Evolutionary conservation across 208 protist species (phyloP).

Genomic region (Angomonas deanei): DNA sequence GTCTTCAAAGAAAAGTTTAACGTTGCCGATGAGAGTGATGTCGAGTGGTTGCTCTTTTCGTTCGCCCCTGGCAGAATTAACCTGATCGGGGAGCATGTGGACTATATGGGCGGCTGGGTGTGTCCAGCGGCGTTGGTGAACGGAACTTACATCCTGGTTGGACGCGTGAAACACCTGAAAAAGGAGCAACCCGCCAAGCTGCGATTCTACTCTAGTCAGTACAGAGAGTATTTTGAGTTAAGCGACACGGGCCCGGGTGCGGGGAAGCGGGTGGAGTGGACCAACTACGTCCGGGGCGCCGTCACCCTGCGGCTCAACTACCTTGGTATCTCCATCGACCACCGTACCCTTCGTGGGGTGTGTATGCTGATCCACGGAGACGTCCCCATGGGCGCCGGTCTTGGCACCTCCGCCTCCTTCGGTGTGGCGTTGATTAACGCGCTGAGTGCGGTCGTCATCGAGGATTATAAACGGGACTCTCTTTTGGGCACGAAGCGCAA

Average conservation of each 20-base stretch:
- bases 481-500: slow-evolving; percentile 12
- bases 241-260: slow-evolving; percentile 10
- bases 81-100: slow-evolving; percentile 89
- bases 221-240: slow-evolving; percentile 50
- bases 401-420: slow-evolving; percentile 85
- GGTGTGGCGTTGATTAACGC: slow-evolving; percentile 57
- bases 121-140: slow-evolving; percentile 62
- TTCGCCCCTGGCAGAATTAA: slow-evolving; percentile 87
- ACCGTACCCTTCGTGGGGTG: slow-evolving; percentile 32
- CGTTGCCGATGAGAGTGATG: slow-evolving; percentile 31
- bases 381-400: slow-evolving; percentile 76
- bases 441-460: slow-evolving; percentile 32
- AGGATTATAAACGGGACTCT: slow-evolving; percentile 23
- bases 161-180: slow-evolving; percentile 45
- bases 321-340: slow-evolving; percentile 33
- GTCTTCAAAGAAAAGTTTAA: slow-evolving; percentile 56
- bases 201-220: slow-evolving; percentile 60
- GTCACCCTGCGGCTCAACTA: slow-evolving; percentile 47
- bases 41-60: slow-evolving; percentile 71
- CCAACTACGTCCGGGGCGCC: slow-evolving; percentile 57
- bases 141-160: slow-evolving; percentile 65
- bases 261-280: slow-evolving; percentile 40
- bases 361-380: slow-evolving; percentile 71
- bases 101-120: slow-evolving; percentile 83
- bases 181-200: slow-evolving; percentile 25